Conservation (phyloP, 768 basidiomycete genomes). For the Cubamyces lactineus region DNA sequence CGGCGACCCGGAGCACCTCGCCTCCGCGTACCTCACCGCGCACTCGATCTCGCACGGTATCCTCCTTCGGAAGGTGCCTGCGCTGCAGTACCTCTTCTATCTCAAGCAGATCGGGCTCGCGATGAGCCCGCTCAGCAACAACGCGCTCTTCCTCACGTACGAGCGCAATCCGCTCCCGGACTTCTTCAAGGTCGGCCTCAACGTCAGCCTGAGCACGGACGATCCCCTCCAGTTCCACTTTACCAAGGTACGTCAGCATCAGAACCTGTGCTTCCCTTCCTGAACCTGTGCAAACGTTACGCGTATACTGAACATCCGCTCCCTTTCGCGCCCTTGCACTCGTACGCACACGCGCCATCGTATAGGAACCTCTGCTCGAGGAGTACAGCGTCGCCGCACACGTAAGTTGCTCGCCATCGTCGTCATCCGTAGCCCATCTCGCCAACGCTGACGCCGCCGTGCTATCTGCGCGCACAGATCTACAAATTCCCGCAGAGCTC, state of each 20-base stretch:
- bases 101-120: slow-evolving; percentile 97
- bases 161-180: slow-evolving; percentile 97
- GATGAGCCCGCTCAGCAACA: slow-evolving; percentile 98
- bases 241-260: slow-evolving; percentile 69
- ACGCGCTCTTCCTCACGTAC: slow-evolving; percentile 94
- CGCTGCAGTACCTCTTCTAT: slow-evolving; percentile 96
- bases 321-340: too few relatives aligned
- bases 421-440: not conserved
- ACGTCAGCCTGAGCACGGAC: slow-evolving; percentile 95
- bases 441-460: not conserved
- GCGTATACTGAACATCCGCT: not conserved
- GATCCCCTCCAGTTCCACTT: slow-evolving; percentile 98
- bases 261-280: too few relatives aligned
- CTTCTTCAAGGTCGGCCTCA: slow-evolving; percentile 95
- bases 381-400: slow-evolving; percentile 99
- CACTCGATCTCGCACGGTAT: slow-evolving; percentile 99
- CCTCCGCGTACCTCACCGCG: slow-evolving; percentile 93
- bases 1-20: slow-evolving; percentile 96
- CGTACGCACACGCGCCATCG: not conserved
- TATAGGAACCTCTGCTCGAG: slow-evolving; percentile 88
- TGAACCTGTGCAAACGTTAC: not conserved
- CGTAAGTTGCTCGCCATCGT: slow-evolving; percentile 47
- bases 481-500: slow-evolving; percentile 96
- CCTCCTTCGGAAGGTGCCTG: slow-evolving; percentile 94
- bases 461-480: slow-evolving; percentile 55